Conservation (phyloP, 768 basidiomycete species). For the Coprinopsis marcescibilis region DNA sequence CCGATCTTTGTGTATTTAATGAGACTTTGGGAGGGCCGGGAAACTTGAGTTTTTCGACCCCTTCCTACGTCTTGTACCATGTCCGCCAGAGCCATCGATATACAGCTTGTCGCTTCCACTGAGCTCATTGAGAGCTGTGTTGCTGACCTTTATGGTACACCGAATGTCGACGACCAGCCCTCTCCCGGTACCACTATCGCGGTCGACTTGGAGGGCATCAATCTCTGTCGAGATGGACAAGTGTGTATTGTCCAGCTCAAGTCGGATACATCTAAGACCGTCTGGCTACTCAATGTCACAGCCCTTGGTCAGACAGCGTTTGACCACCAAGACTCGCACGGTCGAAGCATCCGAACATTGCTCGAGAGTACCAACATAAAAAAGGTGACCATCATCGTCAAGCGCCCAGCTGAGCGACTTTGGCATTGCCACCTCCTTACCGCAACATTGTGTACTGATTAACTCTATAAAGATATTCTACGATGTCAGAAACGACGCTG, state of each 20-base stretch:
- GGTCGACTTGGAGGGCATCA: neutral
- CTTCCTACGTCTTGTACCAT: no score
- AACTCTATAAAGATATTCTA: conserved; percentile 21
- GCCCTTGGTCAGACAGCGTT: neutral
- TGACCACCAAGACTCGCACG: conserved; percentile 17
- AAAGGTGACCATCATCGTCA: no score
- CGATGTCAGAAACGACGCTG: conserved; percentile 30
- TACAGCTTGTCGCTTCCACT: no score
- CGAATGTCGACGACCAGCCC: no score
- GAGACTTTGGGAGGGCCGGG: no score
- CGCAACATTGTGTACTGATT: neutral
- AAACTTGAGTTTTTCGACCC: no score
- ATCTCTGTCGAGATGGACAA: neutral
- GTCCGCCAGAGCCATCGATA: no score
- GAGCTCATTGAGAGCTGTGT: no score
- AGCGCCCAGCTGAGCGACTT: neutral
- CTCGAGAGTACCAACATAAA: conserved; percentile 17
- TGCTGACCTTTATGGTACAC: no score
- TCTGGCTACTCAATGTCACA: neutral
- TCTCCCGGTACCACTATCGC: neutral
- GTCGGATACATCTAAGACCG: neutral
- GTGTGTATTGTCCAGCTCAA: neutral
- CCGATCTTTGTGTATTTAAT: no score
- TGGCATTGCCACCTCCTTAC: neutral
- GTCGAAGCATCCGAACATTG: conserved; percentile 18